Evolutionary conservation across 441 rosid species (phyloP).

Genomic region (Daphne laureola): DNA sequence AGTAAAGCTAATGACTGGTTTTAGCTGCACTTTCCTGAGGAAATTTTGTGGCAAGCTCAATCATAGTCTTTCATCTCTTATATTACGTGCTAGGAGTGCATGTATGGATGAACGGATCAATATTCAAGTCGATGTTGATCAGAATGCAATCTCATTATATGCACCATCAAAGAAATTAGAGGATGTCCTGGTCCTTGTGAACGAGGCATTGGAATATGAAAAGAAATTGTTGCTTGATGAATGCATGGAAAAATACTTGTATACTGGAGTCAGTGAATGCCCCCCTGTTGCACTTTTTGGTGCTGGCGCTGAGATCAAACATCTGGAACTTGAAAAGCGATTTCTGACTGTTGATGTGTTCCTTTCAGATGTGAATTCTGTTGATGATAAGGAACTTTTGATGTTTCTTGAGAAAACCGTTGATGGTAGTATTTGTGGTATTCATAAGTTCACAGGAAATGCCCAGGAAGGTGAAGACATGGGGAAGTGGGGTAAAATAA

Average conservation of each 20-base stretch:
- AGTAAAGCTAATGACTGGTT: constrained; percentile 47
- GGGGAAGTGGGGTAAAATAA: constrained; percentile 63
- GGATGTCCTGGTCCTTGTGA: constrained; percentile 40
- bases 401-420: constrained; percentile 51
- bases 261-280: constrained; percentile 42
- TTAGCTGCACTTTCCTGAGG: constrained; percentile 47
- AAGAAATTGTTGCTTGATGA: constrained; percentile 54
- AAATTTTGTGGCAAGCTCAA: constrained; percentile 72
- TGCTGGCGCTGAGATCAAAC: constrained; percentile 87
- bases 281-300: constrained; percentile 72
- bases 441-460: constrained; percentile 34
- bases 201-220: constrained; percentile 52
- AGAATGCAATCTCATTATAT: constrained; percentile 57
- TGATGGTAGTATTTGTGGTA: constrained; percentile 47
- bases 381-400: constrained; percentile 68
- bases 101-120: constrained; percentile 57
- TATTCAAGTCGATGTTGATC: constrained; percentile 45
- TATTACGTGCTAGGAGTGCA: constrained; percentile 38
- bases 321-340: constrained; percentile 75
- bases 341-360: constrained; percentile 59
- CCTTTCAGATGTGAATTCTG: constrained; percentile 31
- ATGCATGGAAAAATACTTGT: constrained; percentile 63
- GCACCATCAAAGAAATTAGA: constrained; percentile 46
- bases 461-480: constrained; percentile 37
- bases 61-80: constrained; percentile 41